Evolutionary conservation across 768 basidiomycete genomes (phyloP).

Genomic region (Phanerochaete carnosa): DNA sequence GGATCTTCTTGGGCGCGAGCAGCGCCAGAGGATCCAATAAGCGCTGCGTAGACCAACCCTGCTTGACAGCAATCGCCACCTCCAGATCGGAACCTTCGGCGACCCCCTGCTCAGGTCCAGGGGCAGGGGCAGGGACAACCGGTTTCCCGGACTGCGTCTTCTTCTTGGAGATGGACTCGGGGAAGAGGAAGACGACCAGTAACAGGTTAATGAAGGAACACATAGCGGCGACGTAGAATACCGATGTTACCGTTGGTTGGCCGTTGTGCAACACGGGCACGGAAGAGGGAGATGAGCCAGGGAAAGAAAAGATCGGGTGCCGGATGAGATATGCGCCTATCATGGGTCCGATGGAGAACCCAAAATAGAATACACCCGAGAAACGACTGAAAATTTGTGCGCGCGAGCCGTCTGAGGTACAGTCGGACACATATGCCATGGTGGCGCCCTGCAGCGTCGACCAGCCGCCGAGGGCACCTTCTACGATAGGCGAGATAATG

Average conservation of each 20-base stretch:
- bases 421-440: slow-evolving; percentile 69
- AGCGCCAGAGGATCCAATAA: slow-evolving; percentile 66
- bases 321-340: slow-evolving; percentile 54
- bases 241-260: slow-evolving; percentile 38
- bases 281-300: slow-evolving; percentile 10
- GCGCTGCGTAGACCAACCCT: slow-evolving; percentile 24
- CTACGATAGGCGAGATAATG: slow-evolving; percentile 72
- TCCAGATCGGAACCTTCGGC: background rate
- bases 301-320: slow-evolving; percentile 35
- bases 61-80: background rate
- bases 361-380: slow-evolving; percentile 73
- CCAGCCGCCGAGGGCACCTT: slow-evolving; percentile 82
- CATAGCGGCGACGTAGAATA: slow-evolving; percentile 51
- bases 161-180: slow-evolving; percentile 43
- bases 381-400: slow-evolving; percentile 57
- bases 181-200: slow-evolving; percentile 53
- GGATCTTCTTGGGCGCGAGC: slow-evolving; percentile 57
- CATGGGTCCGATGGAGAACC: slow-evolving; percentile 76
- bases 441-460: slow-evolving; percentile 60
- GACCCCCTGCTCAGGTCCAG: background rate
- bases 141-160: slow-evolving; percentile 37
- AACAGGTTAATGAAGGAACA: slow-evolving; percentile 49
- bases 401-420: slow-evolving; percentile 80
- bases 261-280: slow-evolving; percentile 26
- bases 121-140: slow-evolving; percentile 30